Evolutionary conservation across 1,284 basidiomycete genomes (phyloP).

Genomic region (Cutaneotrichosporon sp.): DNA sequence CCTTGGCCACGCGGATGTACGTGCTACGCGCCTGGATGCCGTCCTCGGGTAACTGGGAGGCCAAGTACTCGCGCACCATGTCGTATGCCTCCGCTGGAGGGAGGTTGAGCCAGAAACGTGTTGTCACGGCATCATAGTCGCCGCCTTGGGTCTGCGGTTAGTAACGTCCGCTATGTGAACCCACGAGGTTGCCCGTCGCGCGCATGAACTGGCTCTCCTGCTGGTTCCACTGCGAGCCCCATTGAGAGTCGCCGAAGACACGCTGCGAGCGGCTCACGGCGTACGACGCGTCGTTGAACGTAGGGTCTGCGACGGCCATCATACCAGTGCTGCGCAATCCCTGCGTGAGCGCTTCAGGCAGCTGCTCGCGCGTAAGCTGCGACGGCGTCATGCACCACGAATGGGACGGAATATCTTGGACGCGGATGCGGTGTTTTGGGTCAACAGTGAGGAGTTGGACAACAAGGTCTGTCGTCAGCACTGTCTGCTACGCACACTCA

Average conservation of each 20-base stretch:
- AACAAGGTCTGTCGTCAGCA: conserved; percentile 62
- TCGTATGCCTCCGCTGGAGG: conserved; percentile 31
- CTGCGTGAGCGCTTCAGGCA: conserved; percentile 70
- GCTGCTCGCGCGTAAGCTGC: conserved; percentile 63
- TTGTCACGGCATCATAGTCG: conserved; percentile 42
- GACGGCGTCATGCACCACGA: conserved; percentile 71
- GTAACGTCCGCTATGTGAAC: conserved; percentile 13
- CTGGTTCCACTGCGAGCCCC: conserved; percentile 40
- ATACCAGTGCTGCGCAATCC: conserved; percentile 65
- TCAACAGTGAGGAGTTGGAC: conserved; percentile 72
- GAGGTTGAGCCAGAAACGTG: conserved; percentile 49
- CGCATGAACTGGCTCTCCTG: conserved; percentile 53
- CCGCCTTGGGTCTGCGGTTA: conserved; percentile 45
- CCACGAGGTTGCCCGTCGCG: conserved; percentile 48
- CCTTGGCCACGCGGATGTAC: conserved; percentile 36
- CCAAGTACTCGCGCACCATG: conserved; percentile 33
- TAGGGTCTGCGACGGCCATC: conserved; percentile 64
- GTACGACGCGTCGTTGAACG: conserved; percentile 48
- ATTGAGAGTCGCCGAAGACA: conserved; percentile 39
- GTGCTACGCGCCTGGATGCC: conserved; percentile 28
- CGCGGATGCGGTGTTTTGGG: conserved; percentile 67
- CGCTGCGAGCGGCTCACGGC: conserved; percentile 42
- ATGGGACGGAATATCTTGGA: conserved; percentile 68
- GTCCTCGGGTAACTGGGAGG: conserved; percentile 20
- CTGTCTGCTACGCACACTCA: conserved; percentile 47